A percentile compares a stretch with the other conserved stretches of the same genome.
Evolutionary conservation across 2,329 filamentous ascomycete species (phyloP).

Genomic region (Monosporascus sp.): DNA sequence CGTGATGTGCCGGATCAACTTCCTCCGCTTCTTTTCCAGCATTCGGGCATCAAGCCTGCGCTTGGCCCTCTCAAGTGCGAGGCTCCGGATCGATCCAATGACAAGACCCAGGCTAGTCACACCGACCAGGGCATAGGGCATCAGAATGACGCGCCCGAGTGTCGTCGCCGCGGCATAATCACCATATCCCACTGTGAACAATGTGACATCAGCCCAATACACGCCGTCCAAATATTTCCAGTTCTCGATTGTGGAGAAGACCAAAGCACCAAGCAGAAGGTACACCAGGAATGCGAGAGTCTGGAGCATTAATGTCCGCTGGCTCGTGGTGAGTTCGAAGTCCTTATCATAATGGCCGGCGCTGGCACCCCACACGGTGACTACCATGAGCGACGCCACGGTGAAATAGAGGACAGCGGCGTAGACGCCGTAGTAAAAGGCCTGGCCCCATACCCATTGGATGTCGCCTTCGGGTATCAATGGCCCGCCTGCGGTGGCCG

Average conservation of each 20-base stretch:
- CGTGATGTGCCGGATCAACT: conserved; percentile 39
- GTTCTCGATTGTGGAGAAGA: conserved; percentile 67
- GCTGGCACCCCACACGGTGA: conserved; percentile 75
- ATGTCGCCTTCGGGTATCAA: conserved; percentile 35
- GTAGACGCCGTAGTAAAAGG: conserved; percentile 81
- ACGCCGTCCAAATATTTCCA: conserved; percentile 75
- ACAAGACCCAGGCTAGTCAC: conserved; percentile 82
- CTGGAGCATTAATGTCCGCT: conserved; percentile 85
- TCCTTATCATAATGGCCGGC: conserved; percentile 66
- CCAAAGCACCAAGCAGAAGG: conserved; percentile 67
- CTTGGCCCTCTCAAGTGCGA: conserved; percentile 54
- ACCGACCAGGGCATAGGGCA: conserved; percentile 79
- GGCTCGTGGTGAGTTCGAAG: conserved; percentile 72
- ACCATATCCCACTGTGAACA: conserved; percentile 62
- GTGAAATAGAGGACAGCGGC: conserved; percentile 75
- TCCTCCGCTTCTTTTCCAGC: conserved; percentile 53
- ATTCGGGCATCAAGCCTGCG: conserved; percentile 50
- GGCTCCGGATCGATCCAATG: conserved; percentile 69
- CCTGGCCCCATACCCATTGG: conserved; percentile 67
- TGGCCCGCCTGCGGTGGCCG: conserved; percentile 59
- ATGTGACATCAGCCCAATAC: conserved; percentile 72
- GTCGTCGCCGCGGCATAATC: conserved; percentile 44
- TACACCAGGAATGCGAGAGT: conserved; percentile 83
- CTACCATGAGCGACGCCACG: conserved; percentile 67
- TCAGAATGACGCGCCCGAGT: conserved; percentile 64